Percentiles rank a stretch among this genome's conserved stretches.
Evolutionary conservation across 495 filamentous ascomycete species (phyloP).

Genomic region (Glonium stellatum): DNA sequence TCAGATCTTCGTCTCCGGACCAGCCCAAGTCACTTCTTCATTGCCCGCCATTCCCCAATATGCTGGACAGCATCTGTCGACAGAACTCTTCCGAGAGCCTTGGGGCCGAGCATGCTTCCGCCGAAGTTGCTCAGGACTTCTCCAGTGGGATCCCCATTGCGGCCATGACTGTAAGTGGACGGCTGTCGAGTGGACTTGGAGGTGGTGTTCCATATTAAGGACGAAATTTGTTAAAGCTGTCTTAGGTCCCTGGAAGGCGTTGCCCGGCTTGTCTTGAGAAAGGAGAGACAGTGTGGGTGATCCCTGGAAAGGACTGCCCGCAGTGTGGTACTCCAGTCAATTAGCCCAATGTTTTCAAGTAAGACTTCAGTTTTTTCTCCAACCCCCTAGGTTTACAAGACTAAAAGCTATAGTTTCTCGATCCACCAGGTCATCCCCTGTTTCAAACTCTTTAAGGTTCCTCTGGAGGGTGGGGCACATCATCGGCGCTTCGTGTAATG

Average conservation of each 20-base stretch:
- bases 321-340: conserved; percentile 35
- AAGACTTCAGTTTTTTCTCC: not conserved
- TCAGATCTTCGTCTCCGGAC: not conserved
- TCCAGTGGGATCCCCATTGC: conserved; percentile 11
- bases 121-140: conserved; percentile 2
- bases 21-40: not conserved
- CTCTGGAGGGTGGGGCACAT: too few relatives aligned
- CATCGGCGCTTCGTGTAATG: too few relatives aligned
- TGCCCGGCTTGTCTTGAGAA: conserved; percentile 34
- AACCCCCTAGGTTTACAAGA: too few relatives aligned
- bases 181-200: not conserved
- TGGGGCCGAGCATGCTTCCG: conserved; percentile 18
- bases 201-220: not conserved
- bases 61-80: conserved; percentile 26
- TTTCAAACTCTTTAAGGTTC: too few relatives aligned
- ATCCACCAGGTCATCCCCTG: too few relatives aligned
- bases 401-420: too few relatives aligned
- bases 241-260: conserved; percentile 34
- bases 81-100: conserved; percentile 18
- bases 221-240: conserved; percentile 2
- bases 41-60: not conserved
- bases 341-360: conserved; percentile 1
- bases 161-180: conserved; percentile 17
- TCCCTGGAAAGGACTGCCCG: conserved; percentile 37
- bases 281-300: conserved; percentile 37